These are phyloP conservation scores for Rhododendron williamsianum DNA, from an alignment of 148 eudicot species.

Conservation along the genomic window DNA sequence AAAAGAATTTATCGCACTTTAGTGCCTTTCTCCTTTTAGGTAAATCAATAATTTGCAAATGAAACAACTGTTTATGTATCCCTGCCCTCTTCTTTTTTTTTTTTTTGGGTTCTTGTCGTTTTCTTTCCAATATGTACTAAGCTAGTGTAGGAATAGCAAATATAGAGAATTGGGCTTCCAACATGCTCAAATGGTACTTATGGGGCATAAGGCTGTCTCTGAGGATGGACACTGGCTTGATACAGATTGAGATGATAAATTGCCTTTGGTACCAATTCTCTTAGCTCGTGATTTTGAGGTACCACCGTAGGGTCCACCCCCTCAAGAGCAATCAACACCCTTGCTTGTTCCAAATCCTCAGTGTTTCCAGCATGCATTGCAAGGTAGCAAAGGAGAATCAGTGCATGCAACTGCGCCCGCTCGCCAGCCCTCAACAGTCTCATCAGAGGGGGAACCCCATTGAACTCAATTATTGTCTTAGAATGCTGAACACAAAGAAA, in stretches of 20 bases:
- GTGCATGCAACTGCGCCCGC: slow-evolving; percentile 30
- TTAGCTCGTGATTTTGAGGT: slow-evolving; percentile 33
- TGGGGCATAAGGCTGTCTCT: slow-evolving; percentile 25
- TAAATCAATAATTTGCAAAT: neutral
- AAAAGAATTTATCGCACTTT: neutral
- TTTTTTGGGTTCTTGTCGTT: too few species aligned
- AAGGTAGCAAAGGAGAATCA: slow-evolving; percentile 60
- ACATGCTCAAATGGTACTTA: neutral
- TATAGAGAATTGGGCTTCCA: neutral
- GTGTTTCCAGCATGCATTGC: slow-evolving; percentile 51
- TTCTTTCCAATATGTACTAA: neutral
- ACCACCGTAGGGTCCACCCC: slow-evolving; percentile 32
- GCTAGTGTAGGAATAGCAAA: neutral
- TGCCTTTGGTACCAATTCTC: slow-evolving; percentile 51
- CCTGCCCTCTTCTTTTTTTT: neutral
- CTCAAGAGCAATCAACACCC: slow-evolving; percentile 55
- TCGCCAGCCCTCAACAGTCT: slow-evolving; percentile 50
- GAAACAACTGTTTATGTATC: neutral
- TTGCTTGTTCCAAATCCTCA: slow-evolving; percentile 46
- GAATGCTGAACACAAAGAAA: slow-evolving; percentile 56
- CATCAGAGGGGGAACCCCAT: slow-evolving; percentile 55
- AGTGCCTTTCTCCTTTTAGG: neutral
- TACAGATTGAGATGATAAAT: slow-evolving; percentile 46
- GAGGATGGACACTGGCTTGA: slow-evolving; percentile 31
- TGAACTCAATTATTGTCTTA: slow-evolving; percentile 55